Evolutionary conservation across 129 eudicot species (phyloP).

Genomic region (Centella asiatica): DNA sequence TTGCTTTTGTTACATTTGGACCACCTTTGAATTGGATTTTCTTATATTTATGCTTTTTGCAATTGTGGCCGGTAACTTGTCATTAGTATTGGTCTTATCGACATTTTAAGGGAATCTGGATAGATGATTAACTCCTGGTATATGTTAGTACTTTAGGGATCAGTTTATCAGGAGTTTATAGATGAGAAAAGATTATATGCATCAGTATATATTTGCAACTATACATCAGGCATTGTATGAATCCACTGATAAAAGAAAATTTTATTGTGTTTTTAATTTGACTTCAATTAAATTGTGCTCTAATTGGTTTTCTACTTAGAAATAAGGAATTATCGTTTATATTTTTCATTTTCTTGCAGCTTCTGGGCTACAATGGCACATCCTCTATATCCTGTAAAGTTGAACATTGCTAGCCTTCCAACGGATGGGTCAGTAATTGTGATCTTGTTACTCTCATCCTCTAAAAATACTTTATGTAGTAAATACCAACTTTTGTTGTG

Average conservation of each 20-base stretch:
- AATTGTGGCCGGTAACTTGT: too few relatives aligned
- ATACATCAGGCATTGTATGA: background rate
- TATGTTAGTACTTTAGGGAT: background rate
- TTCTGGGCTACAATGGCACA: constrained; percentile 69
- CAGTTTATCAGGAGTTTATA: background rate
- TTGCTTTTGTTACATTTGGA: background rate
- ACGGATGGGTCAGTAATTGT: constrained; percentile 68
- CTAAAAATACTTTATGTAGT: background rate
- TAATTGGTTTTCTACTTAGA: background rate
- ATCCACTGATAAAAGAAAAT: background rate
- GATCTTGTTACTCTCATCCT: background rate
- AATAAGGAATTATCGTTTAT: background rate
- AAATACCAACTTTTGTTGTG: background rate
- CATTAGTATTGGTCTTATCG: too few relatives aligned
- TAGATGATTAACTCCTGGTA: background rate
- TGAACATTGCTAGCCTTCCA: constrained; percentile 57
- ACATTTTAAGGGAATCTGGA: background rate
- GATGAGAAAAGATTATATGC: too few relatives aligned
- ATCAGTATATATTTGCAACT: background rate
- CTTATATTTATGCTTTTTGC: background rate
- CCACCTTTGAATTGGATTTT: background rate
- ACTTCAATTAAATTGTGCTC: background rate
- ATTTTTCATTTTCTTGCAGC: constrained; percentile 38
- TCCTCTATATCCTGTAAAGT: constrained; percentile 76
- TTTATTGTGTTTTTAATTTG: background rate